Base-by-base conservation (phyloP, 345 rosid species). In the Anacardium occidentale region DNA sequence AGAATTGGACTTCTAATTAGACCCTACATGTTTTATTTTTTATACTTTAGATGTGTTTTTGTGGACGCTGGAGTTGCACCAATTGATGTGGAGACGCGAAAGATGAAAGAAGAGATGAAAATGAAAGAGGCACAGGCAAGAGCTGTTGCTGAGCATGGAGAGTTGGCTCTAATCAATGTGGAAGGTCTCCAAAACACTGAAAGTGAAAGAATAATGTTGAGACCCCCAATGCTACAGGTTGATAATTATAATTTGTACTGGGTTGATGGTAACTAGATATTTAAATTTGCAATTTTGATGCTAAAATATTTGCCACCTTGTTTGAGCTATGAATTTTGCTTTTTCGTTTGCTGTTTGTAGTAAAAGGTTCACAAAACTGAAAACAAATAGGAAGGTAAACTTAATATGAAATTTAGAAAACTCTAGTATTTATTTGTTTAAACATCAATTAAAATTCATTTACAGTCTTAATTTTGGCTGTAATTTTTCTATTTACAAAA, bases 191-290 rank as follows among this genome's bases (percentile, higher is more conserved):
- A 90, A 77, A 75, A 78, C 65, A 70, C 85, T 48, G 42, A 86
- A 68, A 91, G 88, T 78, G 98, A 89, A 80, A 85, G 87, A 86
- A 81, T 83, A 74, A 70, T 84, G 66, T 84, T 95, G 78, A 88
- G 99, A 76, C 86, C 97, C 26, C 99, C 99, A 42, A 87, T 95
- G 98, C 85, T 95, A 57, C 99, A 95, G 99, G 98, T 95, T 72
- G 44, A 65, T 15, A 50, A 29, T 76, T 76, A 59, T 64, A 42
- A 20, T 20, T 22, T 22, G 15, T 55, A 12, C 57, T 32, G 22
- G 4, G 14, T 20, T 62, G 32, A 47, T 47, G 26, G 24, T n/a
- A 15, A 51, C 21, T 56, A 37, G 21, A 34, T 22, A 44, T n/a
- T 66, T 45, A 12, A 34, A n/a, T 22, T 42, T 45, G 21, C 18